Conservation (phyloP, 345 rosid genomes). For the Adansonia digitata region DNA sequence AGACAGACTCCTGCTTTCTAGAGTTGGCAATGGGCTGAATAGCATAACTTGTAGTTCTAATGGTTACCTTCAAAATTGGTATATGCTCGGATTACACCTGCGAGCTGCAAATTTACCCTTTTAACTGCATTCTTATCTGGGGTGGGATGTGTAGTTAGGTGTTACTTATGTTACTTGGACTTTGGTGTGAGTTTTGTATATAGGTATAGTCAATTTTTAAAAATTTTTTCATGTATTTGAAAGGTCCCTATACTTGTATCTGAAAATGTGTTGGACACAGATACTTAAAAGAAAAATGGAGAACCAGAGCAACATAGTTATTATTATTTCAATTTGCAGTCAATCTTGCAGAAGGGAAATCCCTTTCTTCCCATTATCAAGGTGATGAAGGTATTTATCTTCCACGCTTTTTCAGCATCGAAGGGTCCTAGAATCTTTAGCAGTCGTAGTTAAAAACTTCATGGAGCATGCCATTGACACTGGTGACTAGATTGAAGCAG, state of each 20-base stretch:
- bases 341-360: background rate
- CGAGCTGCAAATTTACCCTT: background rate
- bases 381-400: background rate
- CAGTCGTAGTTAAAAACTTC: background rate
- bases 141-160: background rate
- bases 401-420: background rate
- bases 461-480: background rate
- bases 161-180: no score
- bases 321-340: background rate
- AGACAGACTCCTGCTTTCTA: background rate
- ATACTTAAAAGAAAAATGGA: no score
- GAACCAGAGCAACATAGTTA: no score
- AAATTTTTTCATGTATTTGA: no score
- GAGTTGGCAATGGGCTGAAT: background rate
- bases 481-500: background rate
- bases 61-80: no score
- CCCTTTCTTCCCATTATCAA: background rate
- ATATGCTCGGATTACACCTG: background rate
- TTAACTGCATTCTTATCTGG: background rate
- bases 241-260: no score
- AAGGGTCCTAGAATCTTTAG: background rate
- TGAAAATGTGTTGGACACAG: no score
- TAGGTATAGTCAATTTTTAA: no score
- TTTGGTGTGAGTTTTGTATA: no score
- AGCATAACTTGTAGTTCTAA: background rate